These are phyloP conservation scores for Colletotrichum sojae DNA, from an alignment of 2,329 filamentous ascomycete species.

Conservation along the genomic window DNA sequence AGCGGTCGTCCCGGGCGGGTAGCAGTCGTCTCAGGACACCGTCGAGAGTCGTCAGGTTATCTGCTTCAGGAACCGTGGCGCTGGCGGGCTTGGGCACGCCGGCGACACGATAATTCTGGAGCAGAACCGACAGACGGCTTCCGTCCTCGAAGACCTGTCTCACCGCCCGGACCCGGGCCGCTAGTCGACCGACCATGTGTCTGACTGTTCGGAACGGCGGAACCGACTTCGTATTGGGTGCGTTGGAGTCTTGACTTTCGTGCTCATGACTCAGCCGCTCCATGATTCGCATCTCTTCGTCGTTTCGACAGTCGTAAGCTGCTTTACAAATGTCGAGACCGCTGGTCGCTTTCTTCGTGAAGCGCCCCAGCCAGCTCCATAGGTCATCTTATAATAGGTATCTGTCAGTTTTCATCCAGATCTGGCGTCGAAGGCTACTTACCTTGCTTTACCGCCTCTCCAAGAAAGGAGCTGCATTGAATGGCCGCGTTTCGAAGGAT, in stretches of 20 bases:
- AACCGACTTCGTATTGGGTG: neutral
- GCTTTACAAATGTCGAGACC: neutral
- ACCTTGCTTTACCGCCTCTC: neutral
- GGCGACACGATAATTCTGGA: slow-evolving; percentile 49
- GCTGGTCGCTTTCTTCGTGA: neutral
- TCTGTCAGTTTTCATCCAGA: neutral
- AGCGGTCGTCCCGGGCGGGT: slow-evolving; percentile 22
- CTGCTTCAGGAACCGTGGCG: slow-evolving; percentile 44
- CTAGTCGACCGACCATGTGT: slow-evolving; percentile 62
- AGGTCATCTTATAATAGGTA: neutral
- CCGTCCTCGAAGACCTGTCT: slow-evolving; percentile 54
- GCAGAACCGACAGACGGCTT: slow-evolving; percentile 47
- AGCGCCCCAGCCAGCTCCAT: neutral
- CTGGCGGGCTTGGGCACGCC: slow-evolving; percentile 38
- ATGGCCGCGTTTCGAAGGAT: slow-evolving; percentile 37
- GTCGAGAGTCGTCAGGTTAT: slow-evolving; percentile 48
- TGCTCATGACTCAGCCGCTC: slow-evolving; percentile 2
- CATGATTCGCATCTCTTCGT: slow-evolving; percentile 27
- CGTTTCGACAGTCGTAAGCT: slow-evolving; percentile 21
- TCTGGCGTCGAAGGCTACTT: neutral
- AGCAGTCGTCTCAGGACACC: slow-evolving; percentile 53
- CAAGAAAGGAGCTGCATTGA: slow-evolving; percentile 29
- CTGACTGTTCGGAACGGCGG: slow-evolving; percentile 48
- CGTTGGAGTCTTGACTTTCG: neutral
- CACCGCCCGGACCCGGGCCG: slow-evolving; percentile 57